Evolutionary conservation across 192 early-diverging fungal species (phyloP), one percentile per base, ranked within the genome.

Genomic region (Coemansia sp.): DNA sequence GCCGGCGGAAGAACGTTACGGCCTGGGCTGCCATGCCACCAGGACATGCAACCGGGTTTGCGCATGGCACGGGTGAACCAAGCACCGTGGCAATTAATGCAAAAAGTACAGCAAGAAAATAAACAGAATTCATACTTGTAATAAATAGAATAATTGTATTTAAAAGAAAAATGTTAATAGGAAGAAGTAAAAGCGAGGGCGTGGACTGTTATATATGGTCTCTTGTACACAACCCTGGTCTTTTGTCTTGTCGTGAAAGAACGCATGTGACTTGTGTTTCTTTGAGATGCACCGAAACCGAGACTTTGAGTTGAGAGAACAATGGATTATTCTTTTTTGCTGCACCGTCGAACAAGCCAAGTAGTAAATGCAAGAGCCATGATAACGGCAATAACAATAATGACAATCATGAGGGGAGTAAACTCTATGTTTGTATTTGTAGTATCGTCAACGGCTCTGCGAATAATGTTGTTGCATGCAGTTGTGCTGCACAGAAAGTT

Each of bases 331-430:
- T 19, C 14, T 49, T 49, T 49, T 49, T 49, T 49, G 4, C n/a
- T 18, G 4, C 47, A 49, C 47, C 32, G 32, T 7, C 32, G 32
- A 9, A 35, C 7, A 35, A 35, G 32, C 32, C 32, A 35, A 35
- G 32, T 35, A 26, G 10, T 26, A 18, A 53, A 53, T 10, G 51
- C 51, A 29, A 54, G 14, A 4, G 53, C 53, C 53, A 54, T 26
- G 23, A 54, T 26, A 1, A 16, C 29, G 3, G 53, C 53, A 54
- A 54, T 13, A 18, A 26, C 53, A 4, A 54, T 54, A 9, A 54
- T 54, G 13, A 26, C 53, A 54, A 54, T 54, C 26, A 54, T 18
- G 8, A 54, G 7, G 10, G 53, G 53, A 8, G 53, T 18, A 54
- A 54, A 54, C 16, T 24, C 10, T 6, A 54, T 29, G 23, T 54